Evolutionary conservation across 768 basidiomycete species (phyloP).

Genomic region (Leccinum imitatum): DNA sequence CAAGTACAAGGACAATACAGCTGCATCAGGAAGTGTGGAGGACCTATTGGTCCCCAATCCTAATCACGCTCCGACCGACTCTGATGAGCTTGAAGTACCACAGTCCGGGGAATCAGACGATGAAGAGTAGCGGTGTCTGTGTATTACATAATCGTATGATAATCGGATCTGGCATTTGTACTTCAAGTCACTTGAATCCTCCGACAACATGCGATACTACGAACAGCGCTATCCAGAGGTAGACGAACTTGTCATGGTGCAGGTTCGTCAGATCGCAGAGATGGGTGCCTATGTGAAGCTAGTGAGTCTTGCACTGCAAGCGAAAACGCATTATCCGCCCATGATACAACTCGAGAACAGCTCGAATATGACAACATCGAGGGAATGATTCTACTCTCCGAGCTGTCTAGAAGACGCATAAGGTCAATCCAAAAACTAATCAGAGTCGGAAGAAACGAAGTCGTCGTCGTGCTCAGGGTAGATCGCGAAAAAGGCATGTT

Average conservation of each 20-base stretch:
- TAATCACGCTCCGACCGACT: slow-evolving; percentile 43
- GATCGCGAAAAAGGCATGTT: slow-evolving; percentile 95
- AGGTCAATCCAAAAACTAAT: slow-evolving; percentile 98
- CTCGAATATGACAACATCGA: slow-evolving; percentile 99
- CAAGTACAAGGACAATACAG: slow-evolving; percentile 37
- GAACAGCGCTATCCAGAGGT: slow-evolving; percentile 93
- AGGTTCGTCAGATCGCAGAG: slow-evolving; percentile 98
- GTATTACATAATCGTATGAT: not conserved
- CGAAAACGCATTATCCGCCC: not conserved
- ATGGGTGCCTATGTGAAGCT: slow-evolving; percentile 99
- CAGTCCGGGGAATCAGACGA: not conserved
- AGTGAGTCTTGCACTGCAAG: slow-evolving; percentile 46
- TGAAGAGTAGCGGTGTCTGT: not conserved
- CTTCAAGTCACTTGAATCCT: not conserved
- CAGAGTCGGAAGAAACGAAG: slow-evolving; percentile 95
- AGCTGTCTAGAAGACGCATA: slow-evolving; percentile 94
- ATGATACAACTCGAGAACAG: slow-evolving; percentile 38
- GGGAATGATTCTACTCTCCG: slow-evolving; percentile 99
- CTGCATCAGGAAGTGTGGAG: slow-evolving; percentile 39
- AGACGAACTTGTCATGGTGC: slow-evolving; percentile 99
- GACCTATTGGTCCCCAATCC: slow-evolving; percentile 72
- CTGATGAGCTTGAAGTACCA: slow-evolving; percentile 17
- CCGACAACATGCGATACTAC: slow-evolving; percentile 77
- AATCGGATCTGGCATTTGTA: not conserved
- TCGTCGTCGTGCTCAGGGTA: slow-evolving; percentile 95